Percentiles rank a stretch among this genome's conserved stretches.
phyloP scores from a whole-genome alignment of 2,329 filamentous ascomycete species.

The Trichoderma cornu-damae region DNA sequence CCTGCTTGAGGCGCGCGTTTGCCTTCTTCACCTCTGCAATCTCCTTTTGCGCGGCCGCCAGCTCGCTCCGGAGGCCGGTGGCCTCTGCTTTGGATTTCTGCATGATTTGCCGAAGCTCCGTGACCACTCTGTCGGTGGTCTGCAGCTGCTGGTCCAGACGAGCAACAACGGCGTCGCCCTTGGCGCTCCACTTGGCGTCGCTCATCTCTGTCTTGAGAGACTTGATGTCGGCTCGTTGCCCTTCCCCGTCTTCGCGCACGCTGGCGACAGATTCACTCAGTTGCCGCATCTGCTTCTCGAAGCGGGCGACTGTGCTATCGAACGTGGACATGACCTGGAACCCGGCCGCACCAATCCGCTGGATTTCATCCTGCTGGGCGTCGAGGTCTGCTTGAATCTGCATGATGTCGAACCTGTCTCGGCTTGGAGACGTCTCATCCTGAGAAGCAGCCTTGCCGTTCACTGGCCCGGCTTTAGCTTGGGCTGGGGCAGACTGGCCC shows the following conservation, averaged over 20 bases:
- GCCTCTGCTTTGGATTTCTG: conserved; percentile 21
- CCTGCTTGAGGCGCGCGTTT: conserved; percentile 24
- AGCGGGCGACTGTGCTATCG: conserved; percentile 32
- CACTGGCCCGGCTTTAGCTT: neutral
- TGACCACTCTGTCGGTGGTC: conserved; percentile 22
- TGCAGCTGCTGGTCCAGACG: conserved; percentile 26
- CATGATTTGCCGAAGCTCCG: conserved; percentile 22
- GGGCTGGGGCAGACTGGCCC: conserved; percentile 17
- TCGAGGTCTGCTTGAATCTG: conserved; percentile 34
- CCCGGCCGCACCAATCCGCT: conserved; percentile 35
- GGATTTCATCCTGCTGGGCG: conserved; percentile 33
- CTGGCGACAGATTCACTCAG: conserved; percentile 29
- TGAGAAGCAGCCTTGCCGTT: neutral
- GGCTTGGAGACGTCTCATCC: neutral
- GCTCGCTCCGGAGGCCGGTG: conserved; percentile 23
- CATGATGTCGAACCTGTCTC: conserved; percentile 23
- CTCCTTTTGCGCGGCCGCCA: conserved; percentile 24
- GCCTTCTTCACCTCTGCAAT: conserved; percentile 24
- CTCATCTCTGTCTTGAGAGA: conserved; percentile 27
- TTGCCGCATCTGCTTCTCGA: conserved; percentile 33
- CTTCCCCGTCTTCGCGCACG: conserved; percentile 25
- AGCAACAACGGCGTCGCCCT: conserved; percentile 20
- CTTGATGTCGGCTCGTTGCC: conserved; percentile 26
- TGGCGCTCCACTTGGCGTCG: conserved; percentile 18
- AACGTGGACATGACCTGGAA: conserved; percentile 36